phyloP scores from a whole-genome alignment of 148 eudicot genomes.

The Cornus kousa region DNA sequence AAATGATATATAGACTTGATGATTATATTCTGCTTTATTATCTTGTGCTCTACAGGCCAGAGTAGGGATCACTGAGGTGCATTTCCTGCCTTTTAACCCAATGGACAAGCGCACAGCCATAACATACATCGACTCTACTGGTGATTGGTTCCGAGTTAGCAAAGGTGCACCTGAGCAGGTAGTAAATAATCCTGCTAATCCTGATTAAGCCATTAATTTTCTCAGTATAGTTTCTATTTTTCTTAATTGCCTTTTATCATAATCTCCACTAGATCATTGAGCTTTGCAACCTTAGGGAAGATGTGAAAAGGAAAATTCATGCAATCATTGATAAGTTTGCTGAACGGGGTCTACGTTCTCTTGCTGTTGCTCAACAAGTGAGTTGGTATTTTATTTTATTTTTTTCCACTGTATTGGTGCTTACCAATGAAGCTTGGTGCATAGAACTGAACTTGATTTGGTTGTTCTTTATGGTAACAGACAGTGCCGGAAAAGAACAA shows the following conservation, averaged over 20 bases:
- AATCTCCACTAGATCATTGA: constrained; percentile 53
- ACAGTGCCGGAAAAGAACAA: constrained; percentile 67
- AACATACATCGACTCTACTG: constrained; percentile 54
- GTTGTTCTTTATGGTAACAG: constrained; percentile 19
- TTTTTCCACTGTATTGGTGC: background rate
- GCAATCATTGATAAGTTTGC: constrained; percentile 64
- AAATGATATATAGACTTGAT: background rate
- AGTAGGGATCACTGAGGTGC: constrained; percentile 81
- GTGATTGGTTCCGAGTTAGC: constrained; percentile 80
- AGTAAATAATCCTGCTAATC: constrained; percentile 2
- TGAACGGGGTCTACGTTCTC: constrained; percentile 80
- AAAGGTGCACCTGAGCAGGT: constrained; percentile 93
- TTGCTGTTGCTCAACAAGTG: constrained; percentile 66
- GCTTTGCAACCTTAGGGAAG: constrained; percentile 49
- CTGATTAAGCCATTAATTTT: background rate
- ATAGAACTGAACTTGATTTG: background rate
- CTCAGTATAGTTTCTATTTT: background rate
- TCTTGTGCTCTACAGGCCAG: constrained; percentile 48
- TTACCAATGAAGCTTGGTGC: background rate
- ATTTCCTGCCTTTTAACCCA: constrained; percentile 85
- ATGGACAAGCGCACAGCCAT: constrained; percentile 88
- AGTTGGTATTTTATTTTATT: background rate
- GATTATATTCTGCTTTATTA: background rate
- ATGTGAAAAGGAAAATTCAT: constrained; percentile 47
- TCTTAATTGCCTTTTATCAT: background rate